These are phyloP conservation scores for Podospora pseudocomata DNA, from an alignment of 495 filamentous ascomycete species.

Conservation along the genomic window DNA sequence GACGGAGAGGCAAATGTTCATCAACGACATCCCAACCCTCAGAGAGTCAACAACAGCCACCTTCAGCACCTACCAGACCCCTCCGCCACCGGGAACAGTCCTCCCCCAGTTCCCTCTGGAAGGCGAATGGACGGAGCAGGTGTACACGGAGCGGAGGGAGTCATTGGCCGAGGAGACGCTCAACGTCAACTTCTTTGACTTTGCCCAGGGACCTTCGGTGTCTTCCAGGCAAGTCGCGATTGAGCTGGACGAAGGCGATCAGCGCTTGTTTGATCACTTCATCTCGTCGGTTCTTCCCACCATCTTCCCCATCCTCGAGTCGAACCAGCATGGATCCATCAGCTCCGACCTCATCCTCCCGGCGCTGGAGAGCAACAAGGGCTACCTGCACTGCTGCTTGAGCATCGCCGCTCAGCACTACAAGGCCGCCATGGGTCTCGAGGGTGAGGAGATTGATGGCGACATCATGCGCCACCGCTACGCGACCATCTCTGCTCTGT, in stretches of 20 bases:
- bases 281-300: slow-evolving; percentile 79
- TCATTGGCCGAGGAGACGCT: slow-evolving; percentile 62
- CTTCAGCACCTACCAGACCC: slow-evolving; percentile 80
- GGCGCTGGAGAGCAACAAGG: slow-evolving; percentile 83
- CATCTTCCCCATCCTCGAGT: slow-evolving; percentile 88
- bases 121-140: slow-evolving; percentile 73
- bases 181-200: slow-evolving; percentile 75
- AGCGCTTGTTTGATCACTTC: slow-evolving; percentile 86
- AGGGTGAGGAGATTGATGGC: slow-evolving; percentile 72
- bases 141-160: slow-evolving; percentile 62
- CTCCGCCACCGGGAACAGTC: slow-evolving; percentile 59
- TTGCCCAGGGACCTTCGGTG: slow-evolving; percentile 55
- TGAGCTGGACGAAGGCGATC: slow-evolving; percentile 84
- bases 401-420: slow-evolving; percentile 94
- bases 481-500: slow-evolving; percentile 81
- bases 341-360: slow-evolving; percentile 77
- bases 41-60: slow-evolving; percentile 81
- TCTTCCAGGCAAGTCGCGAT: slow-evolving; percentile 64
- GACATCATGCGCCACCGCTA: slow-evolving; percentile 94
- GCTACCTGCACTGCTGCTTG: slow-evolving; percentile 91
- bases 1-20: slow-evolving; percentile 90
- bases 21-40: slow-evolving; percentile 81
- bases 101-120: slow-evolving; percentile 62
- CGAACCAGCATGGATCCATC: slow-evolving; percentile 75
- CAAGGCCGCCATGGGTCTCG: slow-evolving; percentile 66